Base-by-base conservation (phyloP, 352 stramenopile species). In the Thalassiosira hispida region DNA sequence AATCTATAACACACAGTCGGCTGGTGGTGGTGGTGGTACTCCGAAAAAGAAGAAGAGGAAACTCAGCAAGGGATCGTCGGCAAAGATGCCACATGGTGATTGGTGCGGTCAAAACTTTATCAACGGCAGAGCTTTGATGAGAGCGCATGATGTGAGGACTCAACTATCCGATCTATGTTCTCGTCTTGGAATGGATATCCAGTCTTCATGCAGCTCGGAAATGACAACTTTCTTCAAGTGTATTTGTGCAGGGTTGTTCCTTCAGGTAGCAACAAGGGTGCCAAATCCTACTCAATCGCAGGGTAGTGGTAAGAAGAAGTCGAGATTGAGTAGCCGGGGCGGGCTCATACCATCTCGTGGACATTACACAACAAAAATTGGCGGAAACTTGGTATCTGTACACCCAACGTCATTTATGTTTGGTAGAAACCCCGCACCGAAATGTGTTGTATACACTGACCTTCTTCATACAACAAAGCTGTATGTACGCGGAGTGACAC, bases 371-470 rank as follows among this genome's bases (percentile, higher is more conserved):
- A 93, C 86, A 29, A 92, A 86, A 68, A 60, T 87, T 61, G 82
- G 82, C 40, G 71, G 74, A 18, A 74, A 77, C 35, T 64, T 84
- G 27, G 89, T 92, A 44, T 88, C 80, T 1, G 81, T 94, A 61
- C 89, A 94, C 62, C 86, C 89, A 27, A 89, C 77, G 44, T 86
- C 64, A 5, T 77, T 60, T 16, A 42, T 93, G 51, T 94, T 92
- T 81, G 77, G 77, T 12, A 69, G 86, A 38, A 91, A 91, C 69
- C 87, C 83, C 12, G 68, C 85, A 42, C 85, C 89, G 2, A 86
- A 86, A 29, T 90, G 82, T 67, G 85, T 94, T 35, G 83, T 90
- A n/a, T 94, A 89, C 72, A 91, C 80, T 12, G 89, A 94, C 66
- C 55, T 94, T 18, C n/a, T 94, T 0, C 67, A 79, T 4, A 92